Evolutionary conservation across 331 rosid genomes (phyloP).

Genomic region (Malus hybrid): DNA sequence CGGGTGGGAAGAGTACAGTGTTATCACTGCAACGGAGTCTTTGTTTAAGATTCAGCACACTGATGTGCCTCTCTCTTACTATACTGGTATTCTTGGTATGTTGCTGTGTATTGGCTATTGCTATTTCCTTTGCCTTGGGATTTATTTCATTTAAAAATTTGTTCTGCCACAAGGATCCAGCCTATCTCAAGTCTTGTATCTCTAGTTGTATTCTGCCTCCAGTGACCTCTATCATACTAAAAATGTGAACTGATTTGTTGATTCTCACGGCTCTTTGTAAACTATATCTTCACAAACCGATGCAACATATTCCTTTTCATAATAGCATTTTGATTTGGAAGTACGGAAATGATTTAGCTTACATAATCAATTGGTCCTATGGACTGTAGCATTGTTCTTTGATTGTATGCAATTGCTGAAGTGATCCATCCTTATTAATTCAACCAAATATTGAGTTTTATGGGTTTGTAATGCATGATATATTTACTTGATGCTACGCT

Average conservation of each 20-base stretch:
- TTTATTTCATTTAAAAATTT: not conserved
- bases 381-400: not conserved
- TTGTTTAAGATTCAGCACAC: not conserved
- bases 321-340: not conserved
- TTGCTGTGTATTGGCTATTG: not conserved
- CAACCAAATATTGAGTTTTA: not conserved
- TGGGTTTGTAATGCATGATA: not conserved
- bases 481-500: not conserved
- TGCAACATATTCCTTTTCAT: not conserved
- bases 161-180: not conserved
- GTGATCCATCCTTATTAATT: not conserved
- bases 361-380: not conserved
- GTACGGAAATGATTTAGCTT: not conserved
- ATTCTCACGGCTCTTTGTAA: not conserved
- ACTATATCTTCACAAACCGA: not conserved
- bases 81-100: conserved; percentile 6
- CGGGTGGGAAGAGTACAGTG: too few relatives aligned
- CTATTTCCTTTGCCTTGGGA: not conserved
- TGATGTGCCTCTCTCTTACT: not conserved
- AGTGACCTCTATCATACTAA: not conserved
- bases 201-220: not conserved
- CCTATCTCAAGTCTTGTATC: not conserved
- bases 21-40: too few relatives aligned
- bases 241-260: not conserved
- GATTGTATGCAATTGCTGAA: not conserved